These are phyloP conservation scores for Cryptococcus maquisensis DNA, from an alignment of 1,284 basidiomycete species.

Conservation along the genomic window DNA sequence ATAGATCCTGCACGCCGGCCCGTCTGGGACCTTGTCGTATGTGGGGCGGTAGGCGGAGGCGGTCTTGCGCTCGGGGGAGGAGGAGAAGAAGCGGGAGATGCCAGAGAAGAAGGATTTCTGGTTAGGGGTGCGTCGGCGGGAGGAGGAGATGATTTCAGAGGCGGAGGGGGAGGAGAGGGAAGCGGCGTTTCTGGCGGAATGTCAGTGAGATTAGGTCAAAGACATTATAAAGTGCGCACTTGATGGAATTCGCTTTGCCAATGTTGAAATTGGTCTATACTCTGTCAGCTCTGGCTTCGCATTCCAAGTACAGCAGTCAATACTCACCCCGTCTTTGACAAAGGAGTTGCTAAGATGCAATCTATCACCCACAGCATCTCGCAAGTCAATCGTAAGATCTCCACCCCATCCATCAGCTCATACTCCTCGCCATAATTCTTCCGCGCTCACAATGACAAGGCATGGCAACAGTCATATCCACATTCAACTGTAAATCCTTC, in stretches of 20 bases:
- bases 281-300: conserved; percentile 2
- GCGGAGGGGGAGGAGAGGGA: conserved; percentile 27
- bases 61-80: not conserved
- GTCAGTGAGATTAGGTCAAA: not conserved
- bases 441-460: conserved; percentile 75
- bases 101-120: conserved; percentile 36
- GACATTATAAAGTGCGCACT: conserved; percentile 50
- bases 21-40: conserved; percentile 63
- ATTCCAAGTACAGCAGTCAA: not conserved
- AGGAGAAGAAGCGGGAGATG: conserved; percentile 41
- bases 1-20: conserved; percentile 74
- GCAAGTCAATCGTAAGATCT: conserved; percentile 82
- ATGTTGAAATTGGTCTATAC: conserved; percentile 72
- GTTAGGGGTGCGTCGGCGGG: conserved; percentile 39
- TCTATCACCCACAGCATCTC: conserved; percentile 88
- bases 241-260: conserved; percentile 70
- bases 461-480: conserved; percentile 87
- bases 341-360: conserved; percentile 79
- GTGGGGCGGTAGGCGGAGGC: conserved; percentile 60
- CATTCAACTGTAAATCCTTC: conserved; percentile 72
- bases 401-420: conserved; percentile 3
- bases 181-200: conserved; percentile 6
- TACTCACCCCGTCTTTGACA: conserved; percentile 74
- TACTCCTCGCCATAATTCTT: not conserved
- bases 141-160: conserved; percentile 38